Evolutionary conservation across 331 rosid species (phyloP), one percentile per base, ranked within the genome.

Genomic region (Saraca asoca): DNA sequence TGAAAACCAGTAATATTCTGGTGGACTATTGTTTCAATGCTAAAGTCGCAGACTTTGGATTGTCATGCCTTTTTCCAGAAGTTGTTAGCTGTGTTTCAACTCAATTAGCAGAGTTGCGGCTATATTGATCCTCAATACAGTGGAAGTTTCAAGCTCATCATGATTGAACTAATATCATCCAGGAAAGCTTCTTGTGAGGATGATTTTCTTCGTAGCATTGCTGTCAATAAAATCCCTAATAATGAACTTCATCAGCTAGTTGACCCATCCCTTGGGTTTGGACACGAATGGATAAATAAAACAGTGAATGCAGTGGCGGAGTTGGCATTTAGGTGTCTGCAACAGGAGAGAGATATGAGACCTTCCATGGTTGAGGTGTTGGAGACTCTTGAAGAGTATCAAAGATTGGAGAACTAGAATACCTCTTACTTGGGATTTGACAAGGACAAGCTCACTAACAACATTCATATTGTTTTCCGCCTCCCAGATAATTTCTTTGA

Each of bases 81-180:
- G 70, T 78, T 7, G 81, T 74, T 64, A 81, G 90, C 3, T 91
- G 87, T 43, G 5, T 87, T 17, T 79, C 90, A 11, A 90, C 96
- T 38, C 83, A 83, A 56, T 88, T 90, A 54, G 85, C 79, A 24
- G 96, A 95, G 38, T 87, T 90, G 62, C 87, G 96, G 95, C 19
- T 89, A 89, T 29, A 77, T 85, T 5, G 96, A 85, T 70, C 95
- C 93, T 0, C 91, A 85, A 50, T 88, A 88, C 54, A 72, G 62
- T 11, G 87, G 95, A 90, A 18, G 95, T 87, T 5, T 85, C 73
- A 41, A 85, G 97, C 85, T 85, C 82, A 83, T 86, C 5, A 20
- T 91, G 80, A 44, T 80, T 35, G 95, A 88, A 74, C 86, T 86
- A 55, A 76, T 91, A 48, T 84, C 95, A 38, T 91, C 94, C 29